Percentiles rank a stretch among this genome's conserved stretches.
These are phyloP conservation scores for Myxozyma mucilagina DNA, from an alignment of 805 yeast species.

Conservation along the genomic window DNA sequence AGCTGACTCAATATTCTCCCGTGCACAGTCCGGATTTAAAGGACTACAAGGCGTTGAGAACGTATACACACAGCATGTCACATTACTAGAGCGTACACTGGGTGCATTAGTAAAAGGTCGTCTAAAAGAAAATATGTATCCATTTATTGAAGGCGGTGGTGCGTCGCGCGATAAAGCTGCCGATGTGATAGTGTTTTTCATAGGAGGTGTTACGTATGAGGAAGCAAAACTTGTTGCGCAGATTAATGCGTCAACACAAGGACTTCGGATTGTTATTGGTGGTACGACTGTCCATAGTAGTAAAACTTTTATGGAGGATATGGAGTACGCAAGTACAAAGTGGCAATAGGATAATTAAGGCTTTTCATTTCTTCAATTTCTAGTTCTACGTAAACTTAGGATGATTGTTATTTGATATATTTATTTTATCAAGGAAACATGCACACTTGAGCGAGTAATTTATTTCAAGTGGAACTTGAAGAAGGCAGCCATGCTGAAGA, in stretches of 20 bases:
- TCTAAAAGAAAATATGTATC: slow-evolving; percentile 46
- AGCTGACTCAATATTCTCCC: slow-evolving; percentile 43
- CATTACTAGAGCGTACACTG: slow-evolving; percentile 59
- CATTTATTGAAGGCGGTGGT: slow-evolving; percentile 47
- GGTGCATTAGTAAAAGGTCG: slow-evolving; percentile 47
- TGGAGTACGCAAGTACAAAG: slow-evolving; percentile 43
- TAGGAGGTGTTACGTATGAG: slow-evolving; percentile 92
- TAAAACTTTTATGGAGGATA: slow-evolving; percentile 42
- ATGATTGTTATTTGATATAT: not conserved
- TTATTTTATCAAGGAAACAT: not conserved
- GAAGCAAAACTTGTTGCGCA: slow-evolving; percentile 83
- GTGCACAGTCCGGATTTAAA: slow-evolving; percentile 47
- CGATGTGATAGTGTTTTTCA: slow-evolving; percentile 45
- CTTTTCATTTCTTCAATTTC: not conserved
- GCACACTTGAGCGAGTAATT: not conserved
- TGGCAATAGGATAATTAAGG: slow-evolving; percentile 37
- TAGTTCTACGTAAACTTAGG: not conserved
- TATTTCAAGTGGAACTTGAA: slow-evolving; percentile 23
- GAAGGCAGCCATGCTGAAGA: slow-evolving; percentile 21
- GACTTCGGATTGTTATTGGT: slow-evolving; percentile 74
- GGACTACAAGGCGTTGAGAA: slow-evolving; percentile 49
- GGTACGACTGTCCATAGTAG: slow-evolving; percentile 65
- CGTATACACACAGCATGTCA: slow-evolving; percentile 87
- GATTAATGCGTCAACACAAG: slow-evolving; percentile 55
- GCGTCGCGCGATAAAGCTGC: slow-evolving; percentile 40